Evolutionary conservation across 208 protist species (phyloP).

Genomic region (Willaertia magna): DNA sequence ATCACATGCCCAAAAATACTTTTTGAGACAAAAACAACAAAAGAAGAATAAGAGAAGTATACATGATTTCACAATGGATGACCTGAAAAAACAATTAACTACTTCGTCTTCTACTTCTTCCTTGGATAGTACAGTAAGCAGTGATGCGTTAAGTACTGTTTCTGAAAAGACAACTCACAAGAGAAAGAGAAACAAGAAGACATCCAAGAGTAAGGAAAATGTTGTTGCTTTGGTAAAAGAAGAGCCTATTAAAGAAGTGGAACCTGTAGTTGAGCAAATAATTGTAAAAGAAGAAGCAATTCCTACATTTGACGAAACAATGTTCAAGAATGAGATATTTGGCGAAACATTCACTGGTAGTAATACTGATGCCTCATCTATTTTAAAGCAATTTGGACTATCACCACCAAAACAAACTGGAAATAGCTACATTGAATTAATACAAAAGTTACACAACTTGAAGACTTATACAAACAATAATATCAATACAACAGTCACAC

Average conservation of each 20-base stretch:
- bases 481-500: background rate
- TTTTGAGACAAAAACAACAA: conserved; percentile 28
- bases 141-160: background rate
- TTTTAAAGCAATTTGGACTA: background rate
- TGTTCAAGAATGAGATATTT: background rate
- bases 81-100: conserved; percentile 9
- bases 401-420: background rate
- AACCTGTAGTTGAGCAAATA: background rate
- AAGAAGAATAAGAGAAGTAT: conserved; percentile 30
- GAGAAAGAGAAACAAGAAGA: background rate
- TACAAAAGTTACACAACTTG: background rate
- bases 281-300: background rate
- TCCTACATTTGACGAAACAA: background rate
- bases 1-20: conserved; percentile 34
- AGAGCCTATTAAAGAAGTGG: background rate
- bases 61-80: conserved; percentile 26
- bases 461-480: background rate
- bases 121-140: no score
- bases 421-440: background rate
- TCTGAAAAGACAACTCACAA: background rate
- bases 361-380: background rate
- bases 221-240: no score
- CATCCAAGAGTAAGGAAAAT: background rate
- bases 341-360: background rate
- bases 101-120: no score